phyloP scores from a whole-genome alignment of 768 basidiomycete genomes.

The Macrolepiota dolichaula region DNA sequence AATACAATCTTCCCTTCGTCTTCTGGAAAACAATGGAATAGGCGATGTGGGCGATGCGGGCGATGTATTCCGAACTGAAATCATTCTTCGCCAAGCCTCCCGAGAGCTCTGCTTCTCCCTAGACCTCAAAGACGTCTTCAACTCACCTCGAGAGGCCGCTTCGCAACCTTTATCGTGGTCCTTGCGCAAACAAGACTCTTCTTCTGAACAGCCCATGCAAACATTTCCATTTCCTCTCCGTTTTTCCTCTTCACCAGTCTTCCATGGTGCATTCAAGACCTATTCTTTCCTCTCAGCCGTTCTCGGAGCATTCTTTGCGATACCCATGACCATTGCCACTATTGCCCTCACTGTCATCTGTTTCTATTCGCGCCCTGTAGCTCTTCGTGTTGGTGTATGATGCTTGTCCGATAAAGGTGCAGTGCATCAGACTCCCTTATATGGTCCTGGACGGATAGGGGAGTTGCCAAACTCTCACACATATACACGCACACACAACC shows the following conservation, averaged over 20 bases:
- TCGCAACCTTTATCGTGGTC: neutral
- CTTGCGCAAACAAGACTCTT: neutral
- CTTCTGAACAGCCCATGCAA: conserved; percentile 1
- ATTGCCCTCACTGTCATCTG: conserved; percentile 35
- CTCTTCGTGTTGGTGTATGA: conserved; percentile 30
- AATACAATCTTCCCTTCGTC: conserved; percentile 1
- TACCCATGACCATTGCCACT: conserved; percentile 33
- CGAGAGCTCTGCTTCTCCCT: conserved; percentile 3
- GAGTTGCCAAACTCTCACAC: neutral
- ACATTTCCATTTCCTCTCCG: neutral
- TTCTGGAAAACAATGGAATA: conserved; percentile 5
- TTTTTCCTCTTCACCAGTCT: neutral
- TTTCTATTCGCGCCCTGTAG: conserved; percentile 35
- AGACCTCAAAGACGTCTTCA: conserved; percentile 9
- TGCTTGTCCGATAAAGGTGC: neutral
- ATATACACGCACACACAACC: neutral
- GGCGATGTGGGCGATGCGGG: neutral
- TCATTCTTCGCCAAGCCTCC: conserved; percentile 7
- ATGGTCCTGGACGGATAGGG: no score
- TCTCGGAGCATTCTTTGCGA: conserved; percentile 20
- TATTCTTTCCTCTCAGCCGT: conserved; percentile 6
- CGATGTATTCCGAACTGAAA: conserved; percentile 5
- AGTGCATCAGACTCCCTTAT: neutral
- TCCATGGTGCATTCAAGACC: neutral
- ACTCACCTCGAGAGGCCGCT: conserved; percentile 5